Evolutionary conservation across 257 asterid genomes (phyloP).

Genomic region (Solanum paucissectum): DNA sequence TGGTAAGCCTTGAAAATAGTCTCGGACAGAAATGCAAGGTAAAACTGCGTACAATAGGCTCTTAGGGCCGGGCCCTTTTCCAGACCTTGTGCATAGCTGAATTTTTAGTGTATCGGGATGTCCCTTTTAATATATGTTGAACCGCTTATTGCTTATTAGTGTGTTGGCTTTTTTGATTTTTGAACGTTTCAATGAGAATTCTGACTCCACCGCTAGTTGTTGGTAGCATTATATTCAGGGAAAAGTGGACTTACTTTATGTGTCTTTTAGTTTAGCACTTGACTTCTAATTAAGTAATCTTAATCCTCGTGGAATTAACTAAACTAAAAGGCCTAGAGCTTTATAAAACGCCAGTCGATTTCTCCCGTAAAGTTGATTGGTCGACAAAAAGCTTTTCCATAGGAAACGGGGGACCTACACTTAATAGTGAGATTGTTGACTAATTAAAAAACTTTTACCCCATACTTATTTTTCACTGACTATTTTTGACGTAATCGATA

Average conservation of each 20-base stretch:
- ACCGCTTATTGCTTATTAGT: too few species aligned
- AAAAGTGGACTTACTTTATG: background rate
- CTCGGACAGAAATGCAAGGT: background rate
- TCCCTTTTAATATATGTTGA: background rate
- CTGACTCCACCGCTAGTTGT: fast-evolving
- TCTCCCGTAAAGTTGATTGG: background rate
- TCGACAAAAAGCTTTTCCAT: background rate
- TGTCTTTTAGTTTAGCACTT: background rate
- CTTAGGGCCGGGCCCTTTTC: background rate
- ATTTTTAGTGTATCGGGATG: background rate
- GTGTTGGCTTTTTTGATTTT: too few species aligned
- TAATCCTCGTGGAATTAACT: background rate
- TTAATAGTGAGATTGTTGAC: background rate
- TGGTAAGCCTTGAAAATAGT: background rate
- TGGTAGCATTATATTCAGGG: background rate
- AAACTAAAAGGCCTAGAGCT: background rate
- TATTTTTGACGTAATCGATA: too few species aligned
- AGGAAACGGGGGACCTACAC: background rate
- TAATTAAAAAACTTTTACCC: background rate
- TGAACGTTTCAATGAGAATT: too few species aligned
- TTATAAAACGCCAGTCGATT: background rate
- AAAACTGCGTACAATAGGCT: background rate
- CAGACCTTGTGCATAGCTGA: background rate
- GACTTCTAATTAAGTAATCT: background rate
- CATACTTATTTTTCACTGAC: too few species aligned